A percentile compares a stretch with the other conserved stretches of the same genome.
Conservation (phyloP, 495 filamentous ascomycete species). For the Penicillium manginii region DNA sequence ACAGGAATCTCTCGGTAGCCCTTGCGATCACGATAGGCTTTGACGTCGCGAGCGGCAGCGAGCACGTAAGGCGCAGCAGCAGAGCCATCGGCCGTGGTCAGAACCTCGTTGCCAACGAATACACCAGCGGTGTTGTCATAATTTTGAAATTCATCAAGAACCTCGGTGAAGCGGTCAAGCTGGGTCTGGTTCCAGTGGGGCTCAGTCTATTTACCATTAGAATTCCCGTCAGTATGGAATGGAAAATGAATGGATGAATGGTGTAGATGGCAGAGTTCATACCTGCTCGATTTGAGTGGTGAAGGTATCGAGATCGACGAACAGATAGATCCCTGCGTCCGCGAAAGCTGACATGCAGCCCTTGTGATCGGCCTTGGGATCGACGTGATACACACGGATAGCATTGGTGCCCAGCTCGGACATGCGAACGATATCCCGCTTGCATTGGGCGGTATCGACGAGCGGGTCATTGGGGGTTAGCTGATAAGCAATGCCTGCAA, state of each 20-base stretch:
- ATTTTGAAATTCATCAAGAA: conserved; percentile 77
- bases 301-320: conserved; percentile 86
- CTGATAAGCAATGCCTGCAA: conserved; percentile 71
- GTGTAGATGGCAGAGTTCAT: conserved; percentile 23
- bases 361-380: conserved; percentile 68
- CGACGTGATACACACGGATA: conserved; percentile 90
- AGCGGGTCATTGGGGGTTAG: conserved; percentile 73
- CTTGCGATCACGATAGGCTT: conserved; percentile 76
- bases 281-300: conserved; percentile 76
- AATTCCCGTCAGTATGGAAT: neutral
- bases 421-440: conserved; percentile 78
- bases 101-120: conserved; percentile 87
- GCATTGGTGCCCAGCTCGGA: conserved; percentile 77
- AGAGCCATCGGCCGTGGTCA: conserved; percentile 59
- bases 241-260: neutral
- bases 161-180: conserved; percentile 64
- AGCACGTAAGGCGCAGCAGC: conserved; percentile 79
- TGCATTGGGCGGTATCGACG: conserved; percentile 74
- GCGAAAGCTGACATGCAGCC: conserved; percentile 73
- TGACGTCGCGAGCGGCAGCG: conserved; percentile 78
- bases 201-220: conserved; percentile 21
- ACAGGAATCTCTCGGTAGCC: conserved; percentile 82
- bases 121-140: conserved; percentile 83
- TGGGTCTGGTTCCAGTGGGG: conserved; percentile 71
- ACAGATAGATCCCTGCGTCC: conserved; percentile 76